Evolutionary conservation across 257 asterid species (phyloP).

Genomic region (Verbascum thapsus): DNA sequence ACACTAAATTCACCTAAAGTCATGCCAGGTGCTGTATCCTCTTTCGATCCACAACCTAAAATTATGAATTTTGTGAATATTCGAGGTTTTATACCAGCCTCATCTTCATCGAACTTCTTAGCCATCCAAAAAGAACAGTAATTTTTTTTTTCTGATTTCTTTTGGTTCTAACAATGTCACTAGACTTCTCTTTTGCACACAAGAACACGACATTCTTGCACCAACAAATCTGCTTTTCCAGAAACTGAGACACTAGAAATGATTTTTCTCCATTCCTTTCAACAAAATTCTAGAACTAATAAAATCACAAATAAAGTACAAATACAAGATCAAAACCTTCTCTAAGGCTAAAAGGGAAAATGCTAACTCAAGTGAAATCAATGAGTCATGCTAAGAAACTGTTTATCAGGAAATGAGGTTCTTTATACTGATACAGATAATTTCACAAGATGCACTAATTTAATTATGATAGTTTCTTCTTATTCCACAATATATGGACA

Average conservation of each 20-base stretch:
- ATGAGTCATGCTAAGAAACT: background rate
- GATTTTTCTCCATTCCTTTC: background rate
- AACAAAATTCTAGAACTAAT: background rate
- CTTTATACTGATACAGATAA: slow-evolving; percentile 2
- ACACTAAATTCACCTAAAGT: slow-evolving; percentile 12
- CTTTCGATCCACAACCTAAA: background rate
- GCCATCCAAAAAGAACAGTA: background rate
- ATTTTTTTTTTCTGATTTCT: background rate
- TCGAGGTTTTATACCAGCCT: background rate
- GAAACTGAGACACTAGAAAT: background rate
- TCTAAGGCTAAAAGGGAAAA: slow-evolving; percentile 4
- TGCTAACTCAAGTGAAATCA: background rate
- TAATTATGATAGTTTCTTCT: background rate
- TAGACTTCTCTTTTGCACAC: background rate
- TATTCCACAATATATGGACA: slow-evolving; percentile 2
- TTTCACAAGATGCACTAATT: slow-evolving; percentile 12
- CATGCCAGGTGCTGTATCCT: background rate
- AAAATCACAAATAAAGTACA: background rate
- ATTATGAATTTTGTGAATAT: background rate
- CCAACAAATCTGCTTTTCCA: background rate
- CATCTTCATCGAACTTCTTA: background rate
- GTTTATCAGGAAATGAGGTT: background rate
- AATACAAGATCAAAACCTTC: background rate
- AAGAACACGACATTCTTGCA: slow-evolving; percentile 9
- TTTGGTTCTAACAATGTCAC: background rate